Percentiles rank a stretch among this genome's conserved stretches.
Evolutionary conservation across 164 flowering plant genomes (phyloP).

Genomic region (Annona squamosa): DNA sequence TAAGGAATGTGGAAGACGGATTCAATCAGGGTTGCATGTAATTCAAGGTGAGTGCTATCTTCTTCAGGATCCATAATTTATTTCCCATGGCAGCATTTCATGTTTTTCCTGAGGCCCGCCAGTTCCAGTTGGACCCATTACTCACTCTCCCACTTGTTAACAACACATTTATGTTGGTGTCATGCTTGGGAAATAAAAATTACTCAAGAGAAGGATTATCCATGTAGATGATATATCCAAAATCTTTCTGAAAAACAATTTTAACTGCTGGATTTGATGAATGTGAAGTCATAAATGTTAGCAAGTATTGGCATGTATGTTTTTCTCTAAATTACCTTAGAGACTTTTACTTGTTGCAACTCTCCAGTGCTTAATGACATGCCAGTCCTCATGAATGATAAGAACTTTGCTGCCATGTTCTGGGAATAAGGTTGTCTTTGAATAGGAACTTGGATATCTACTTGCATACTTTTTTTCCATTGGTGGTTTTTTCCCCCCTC

Average conservation of each 20-base stretch:
- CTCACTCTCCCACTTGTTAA: too few species aligned
- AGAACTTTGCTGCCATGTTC: too few species aligned
- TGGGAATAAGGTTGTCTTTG: background rate
- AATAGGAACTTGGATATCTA: background rate
- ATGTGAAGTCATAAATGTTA: background rate
- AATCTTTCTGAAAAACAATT: too few species aligned
- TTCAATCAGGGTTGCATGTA: slow-evolving; percentile 65
- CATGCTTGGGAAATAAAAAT: too few species aligned
- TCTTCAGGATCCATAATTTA: background rate
- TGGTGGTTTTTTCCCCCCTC: background rate
- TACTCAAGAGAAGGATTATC: too few species aligned
- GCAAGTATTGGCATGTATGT: background rate
- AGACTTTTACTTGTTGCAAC: too few species aligned
- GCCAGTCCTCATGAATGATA: too few species aligned
- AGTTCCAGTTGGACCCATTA: too few species aligned
- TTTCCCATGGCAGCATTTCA: background rate
- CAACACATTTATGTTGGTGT: too few species aligned
- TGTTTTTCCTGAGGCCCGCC: background rate
- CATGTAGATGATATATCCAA: too few species aligned
- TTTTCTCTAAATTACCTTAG: too few species aligned
- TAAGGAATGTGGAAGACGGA: slow-evolving; percentile 73
- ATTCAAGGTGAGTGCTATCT: slow-evolving; percentile 44
- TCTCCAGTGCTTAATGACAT: too few species aligned
- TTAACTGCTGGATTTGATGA: background rate
- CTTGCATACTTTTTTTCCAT: background rate